Evolutionary conservation across 1,284 basidiomycete species (phyloP), one percentile per base, ranked within the genome.

Genomic region (Vanrija pseudolonga): DNA sequence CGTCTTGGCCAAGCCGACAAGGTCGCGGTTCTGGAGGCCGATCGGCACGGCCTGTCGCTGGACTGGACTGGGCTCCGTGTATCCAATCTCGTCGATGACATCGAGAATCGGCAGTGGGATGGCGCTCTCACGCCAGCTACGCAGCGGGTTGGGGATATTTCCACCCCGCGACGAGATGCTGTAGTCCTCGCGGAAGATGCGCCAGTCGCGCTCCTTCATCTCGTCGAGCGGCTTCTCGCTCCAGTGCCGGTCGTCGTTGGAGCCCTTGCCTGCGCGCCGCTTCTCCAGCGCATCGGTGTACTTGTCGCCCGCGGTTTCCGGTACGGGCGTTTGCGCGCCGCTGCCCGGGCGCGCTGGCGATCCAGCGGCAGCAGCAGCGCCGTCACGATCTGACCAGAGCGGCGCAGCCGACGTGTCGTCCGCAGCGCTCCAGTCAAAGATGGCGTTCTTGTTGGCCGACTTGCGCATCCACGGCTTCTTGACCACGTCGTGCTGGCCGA

Each of bases 21-120:
- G 85, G 73, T 99, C 95, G 47, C 95, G 83, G 69, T 95, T 94
- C 72, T 94, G 89, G 61, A 98, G 76, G 43, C 95, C 95, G 60
- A 99, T 97, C 9, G 95, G 95, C 58, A 98, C 98, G 7, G 96
- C 95, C 74, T 98, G 95, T 42, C 95, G 83, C 76, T 99, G 95
- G 72, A 99, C 98, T 2, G 95, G 87, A 26, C 89, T 91, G 0
- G 95, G 95, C 56, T 98, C 95, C 66, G 89, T 93, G 81, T 98
- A 99, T 0, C 96, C 95, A 69, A 98, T 87, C 66, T 83, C 80
- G 43, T 89, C 90, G 56, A 98, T 89, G 48, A 92, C 85, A 47
- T 86, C 85, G 45, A 96, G 78, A 43, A 99, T 88, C 6, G 81
- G 64, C 49, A 80, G 69, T 1, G 94, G 94, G 46, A 98, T 97